Base-by-base conservation (phyloP, 2,329 filamentous ascomycete genomes). In the Phaeomoniella chlamydospora region DNA sequence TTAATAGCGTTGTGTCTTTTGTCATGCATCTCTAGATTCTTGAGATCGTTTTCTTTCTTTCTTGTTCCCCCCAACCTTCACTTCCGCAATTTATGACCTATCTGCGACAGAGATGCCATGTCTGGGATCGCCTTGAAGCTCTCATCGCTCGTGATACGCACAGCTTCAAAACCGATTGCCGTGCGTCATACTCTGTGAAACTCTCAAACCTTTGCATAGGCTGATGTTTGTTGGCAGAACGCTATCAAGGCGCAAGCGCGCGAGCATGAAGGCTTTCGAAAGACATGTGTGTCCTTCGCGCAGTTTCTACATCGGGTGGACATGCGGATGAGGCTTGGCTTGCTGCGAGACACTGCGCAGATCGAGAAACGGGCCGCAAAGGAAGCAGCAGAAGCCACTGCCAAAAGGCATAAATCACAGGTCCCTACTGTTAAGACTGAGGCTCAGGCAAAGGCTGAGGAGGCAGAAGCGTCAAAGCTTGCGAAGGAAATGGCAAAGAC, bases 161-260 rank as follows among this genome's bases (percentile, higher is more conserved):
- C 76, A 1, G 59, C 77, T 17, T 76, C 76, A 11, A 80, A 80
- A 51, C 76, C 76, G 2, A 74, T 80, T 49, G 74, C 73, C 43
- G 76, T 79, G 64, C 47, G 67, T 56, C 15, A 18, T 13, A 17
- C 9, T 13, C 15, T 18, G 19, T 17, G 29, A 14, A 14, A 13
- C n/a, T 29, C 29, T 32, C 10, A 12, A 22, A 29, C 12, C 17
- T 32, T 31, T 2, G 14, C 31, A 34, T 19, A 35, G 18, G 30
- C 38, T 35, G 16, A 41, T 34, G 12, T 17, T 12, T 26, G 22
- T n/a, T 26, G 41, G 14, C 50, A 80, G 76, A 79, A 75, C 48
- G 65, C 66, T 52, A 77, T 81, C 53, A 80, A 80, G 55, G 64
- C 64, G 37, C 74, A 78, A 57, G 76, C 76, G 14, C 71, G 72